Evolutionary conservation across 352 stramenopile species (phyloP), one percentile per base, ranked within the genome.

Genomic region (Phytophthora agathidicida): DNA sequence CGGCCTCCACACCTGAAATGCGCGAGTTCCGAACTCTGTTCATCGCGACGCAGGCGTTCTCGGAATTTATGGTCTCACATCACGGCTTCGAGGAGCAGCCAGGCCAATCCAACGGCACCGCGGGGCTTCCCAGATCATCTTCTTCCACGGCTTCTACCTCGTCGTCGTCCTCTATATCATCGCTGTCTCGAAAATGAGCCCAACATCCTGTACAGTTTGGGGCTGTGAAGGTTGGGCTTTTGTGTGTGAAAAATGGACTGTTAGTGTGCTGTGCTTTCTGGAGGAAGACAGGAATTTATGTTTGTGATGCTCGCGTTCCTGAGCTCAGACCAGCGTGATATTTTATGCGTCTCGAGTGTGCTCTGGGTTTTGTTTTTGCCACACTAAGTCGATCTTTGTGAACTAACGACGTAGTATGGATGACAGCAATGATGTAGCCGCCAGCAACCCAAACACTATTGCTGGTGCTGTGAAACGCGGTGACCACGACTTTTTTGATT

Each of bases 1-100:
- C 86, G 22, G 79, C 80, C 5, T 95, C 86, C 7, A 41, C 80
- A 5, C 80, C 77, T 0, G 76, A 89, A 17, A 91, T 86, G 64
- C 86, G 86, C 24, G 81, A 93, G 48, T 93, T 95, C 37, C 80
- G 84, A 52, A 95, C 83, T 20, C 66, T 84, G n/a, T 93, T 95
- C 48, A 90, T 90, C 44, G 80, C 86, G 4, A 95, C 83, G 3
- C 86, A 95, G 44, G 86, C 86, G 5, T 92, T 95, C 57, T 91
- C 80, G 20, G 86, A 95, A 61, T 95, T 86, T 55, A 77, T 92
- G 55, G 86, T 95, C 0, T 82, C 78, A 19, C 85, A 89, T 68
- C 80, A 91, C 42, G 86, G 86, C 4, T 95, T 95, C 47, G 86
- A 94, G 51, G 77, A 87, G 26, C 65, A 85, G 39, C 71, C 71